Evolutionary conservation across 192 early-diverging fungal species (phyloP).

Genomic region (Coemansia furcata): DNA sequence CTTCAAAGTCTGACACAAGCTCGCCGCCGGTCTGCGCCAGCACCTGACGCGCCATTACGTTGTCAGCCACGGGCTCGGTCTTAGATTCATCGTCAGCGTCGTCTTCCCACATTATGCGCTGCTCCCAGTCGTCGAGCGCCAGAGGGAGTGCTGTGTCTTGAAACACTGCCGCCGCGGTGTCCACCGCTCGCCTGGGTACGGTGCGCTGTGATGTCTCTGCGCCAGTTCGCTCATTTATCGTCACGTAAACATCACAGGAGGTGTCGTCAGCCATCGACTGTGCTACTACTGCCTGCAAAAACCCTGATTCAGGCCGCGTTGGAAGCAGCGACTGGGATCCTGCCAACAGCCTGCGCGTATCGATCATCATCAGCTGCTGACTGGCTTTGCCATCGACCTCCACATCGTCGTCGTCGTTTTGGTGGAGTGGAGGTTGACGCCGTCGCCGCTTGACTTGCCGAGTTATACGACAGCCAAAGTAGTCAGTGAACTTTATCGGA

Average conservation of each 20-base stretch:
- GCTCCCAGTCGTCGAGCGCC: slow-evolving; percentile 82
- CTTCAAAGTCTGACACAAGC: slow-evolving; percentile 60
- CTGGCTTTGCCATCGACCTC: neutral
- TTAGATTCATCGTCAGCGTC: slow-evolving; percentile 34
- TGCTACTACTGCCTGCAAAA: slow-evolving; percentile 21
- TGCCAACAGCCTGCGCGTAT: slow-evolving; percentile 34
- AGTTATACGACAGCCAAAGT: slow-evolving; percentile 40
- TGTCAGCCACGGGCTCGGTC: neutral
- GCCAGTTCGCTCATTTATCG: slow-evolving; percentile 30
- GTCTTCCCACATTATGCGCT: slow-evolving; percentile 72
- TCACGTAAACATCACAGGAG: slow-evolving; percentile 31
- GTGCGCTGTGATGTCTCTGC: slow-evolving; percentile 24
- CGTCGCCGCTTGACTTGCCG: slow-evolving; percentile 34
- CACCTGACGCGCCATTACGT: slow-evolving; percentile 8
- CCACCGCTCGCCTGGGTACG: slow-evolving; percentile 22
- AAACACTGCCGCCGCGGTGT: slow-evolving; percentile 38
- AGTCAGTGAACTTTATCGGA: slow-evolving; percentile 41
- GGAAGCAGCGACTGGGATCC: slow-evolving; percentile 6
- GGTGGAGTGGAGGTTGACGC: neutral
- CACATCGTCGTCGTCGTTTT: slow-evolving; percentile 1
- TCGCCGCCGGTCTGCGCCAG: slow-evolving; percentile 21
- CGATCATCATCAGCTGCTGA: slow-evolving; percentile 10
- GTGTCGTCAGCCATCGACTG: slow-evolving; percentile 35
- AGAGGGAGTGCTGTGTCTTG: slow-evolving; percentile 61
- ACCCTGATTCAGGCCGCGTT: slow-evolving; percentile 3